Percentiles rank a stretch among this genome's conserved stretches.
These are phyloP conservation scores for Ganoderma sinense DNA, from an alignment of 1,284 basidiomycete genomes.

Conservation along the genomic window DNA sequence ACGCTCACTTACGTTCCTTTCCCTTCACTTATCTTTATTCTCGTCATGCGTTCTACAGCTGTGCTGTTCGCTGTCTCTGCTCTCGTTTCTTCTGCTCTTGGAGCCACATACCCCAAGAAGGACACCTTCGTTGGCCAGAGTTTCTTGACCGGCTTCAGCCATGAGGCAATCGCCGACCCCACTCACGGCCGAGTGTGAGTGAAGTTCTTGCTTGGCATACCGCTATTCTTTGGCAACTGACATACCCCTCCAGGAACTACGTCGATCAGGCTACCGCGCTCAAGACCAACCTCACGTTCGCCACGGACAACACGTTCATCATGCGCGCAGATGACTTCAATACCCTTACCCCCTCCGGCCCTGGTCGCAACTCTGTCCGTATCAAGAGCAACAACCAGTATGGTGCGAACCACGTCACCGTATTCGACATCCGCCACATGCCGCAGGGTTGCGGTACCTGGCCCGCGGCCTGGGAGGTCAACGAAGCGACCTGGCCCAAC, in stretches of 20 bases:
- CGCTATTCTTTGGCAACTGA: background rate
- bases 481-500: constrained; percentile 43
- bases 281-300: constrained; percentile 43
- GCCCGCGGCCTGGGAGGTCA: constrained; percentile 62
- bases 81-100: constrained; percentile 32
- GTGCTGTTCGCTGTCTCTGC: constrained; percentile 32
- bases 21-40: background rate
- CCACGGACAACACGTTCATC: constrained; percentile 39
- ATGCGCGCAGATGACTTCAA: constrained; percentile 62
- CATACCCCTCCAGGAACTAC: constrained; percentile 40
- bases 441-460: constrained; percentile 72
- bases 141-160: constrained; percentile 59
- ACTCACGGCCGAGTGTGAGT: constrained; percentile 70
- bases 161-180: constrained; percentile 62
- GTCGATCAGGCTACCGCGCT: constrained; percentile 44
- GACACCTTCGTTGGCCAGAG: constrained; percentile 56
- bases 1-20: constrained; percentile 7
- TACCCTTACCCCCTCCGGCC: constrained; percentile 50
- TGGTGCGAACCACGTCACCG: constrained; percentile 56
- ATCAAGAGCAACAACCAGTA: constrained; percentile 60
- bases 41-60: constrained; percentile 35
- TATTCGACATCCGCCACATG: constrained; percentile 66
- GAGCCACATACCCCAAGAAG: constrained; percentile 48
- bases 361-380: constrained; percentile 69
- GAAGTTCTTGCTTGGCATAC: background rate